Evolutionary conservation across 306 rosid species (phyloP), one percentile per base, ranked within the genome.

Genomic region (Glycine latifolia): DNA sequence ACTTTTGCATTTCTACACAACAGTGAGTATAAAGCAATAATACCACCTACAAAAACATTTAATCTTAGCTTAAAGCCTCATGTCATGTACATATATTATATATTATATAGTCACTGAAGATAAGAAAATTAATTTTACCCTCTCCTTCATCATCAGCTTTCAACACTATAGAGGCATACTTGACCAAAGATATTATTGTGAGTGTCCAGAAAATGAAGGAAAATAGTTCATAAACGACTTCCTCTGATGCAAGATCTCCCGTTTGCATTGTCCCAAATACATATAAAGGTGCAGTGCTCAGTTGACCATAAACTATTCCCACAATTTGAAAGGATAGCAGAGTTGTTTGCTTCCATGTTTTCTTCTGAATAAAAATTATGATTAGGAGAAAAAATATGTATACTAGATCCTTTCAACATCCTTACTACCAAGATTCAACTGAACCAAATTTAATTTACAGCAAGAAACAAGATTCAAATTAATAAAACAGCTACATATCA

Each of bases 1-100:
- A 93, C 92, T 83, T 91, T 91, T 52, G 97, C 93, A 78, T 90
- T 92, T 84, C 97, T 91, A 68, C 97, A 93, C 87, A 93, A 68
- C 60, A 93, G 89, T 48, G 96, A 93, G 86, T 93, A 91, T 76
- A 93, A 52, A 79, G 97, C 97, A 82, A 93, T 86, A 77, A 75
- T 91, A 62, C 97, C 97, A 75, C 97, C 96, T 91, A 65, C 76
- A 84, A 41, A 5, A 59, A 13, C 75, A 78, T 48, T 82, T 73
- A 76, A 44, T 80, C 31, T 26, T 26, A 26, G 31, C 59, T 71
- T 72, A 43, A 46, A 41, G 47, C 50, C 69, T 60, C 47, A 3
- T 20, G 12, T 20, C 39, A 63, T 63, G 15, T 3, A 26, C 2
- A 26, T 26, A 26, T 1, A 26, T 26, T 26, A 26, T 1, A 26